These are phyloP conservation scores for Ascochyta fabae DNA, from an alignment of 2,329 filamentous ascomycete genomes.

Conservation along the genomic window DNA sequence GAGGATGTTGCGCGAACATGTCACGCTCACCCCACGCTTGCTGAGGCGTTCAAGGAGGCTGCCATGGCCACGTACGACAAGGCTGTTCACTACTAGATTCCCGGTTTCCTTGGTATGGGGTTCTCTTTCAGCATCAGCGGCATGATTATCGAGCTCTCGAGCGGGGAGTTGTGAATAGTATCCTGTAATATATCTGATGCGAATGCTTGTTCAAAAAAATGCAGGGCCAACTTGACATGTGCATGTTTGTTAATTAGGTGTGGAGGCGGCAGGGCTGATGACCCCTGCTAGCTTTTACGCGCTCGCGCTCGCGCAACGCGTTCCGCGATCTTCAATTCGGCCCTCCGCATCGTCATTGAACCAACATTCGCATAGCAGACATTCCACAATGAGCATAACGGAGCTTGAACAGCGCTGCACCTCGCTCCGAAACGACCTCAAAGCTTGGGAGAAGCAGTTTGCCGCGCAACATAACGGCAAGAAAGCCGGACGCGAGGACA, in stretches of 20 bases:
- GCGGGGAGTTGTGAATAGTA: conserved; percentile 51
- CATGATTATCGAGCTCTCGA: conserved; percentile 43
- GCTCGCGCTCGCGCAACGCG: conserved; percentile 30
- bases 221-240: conserved; percentile 9
- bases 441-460: conserved; percentile 76
- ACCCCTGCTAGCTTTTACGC: conserved; percentile 27
- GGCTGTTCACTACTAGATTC: conserved; percentile 84
- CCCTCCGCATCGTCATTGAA: conserved; percentile 19
- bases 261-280: conserved; percentile 28
- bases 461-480: conserved; percentile 66
- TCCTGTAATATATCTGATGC: conserved; percentile 49
- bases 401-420: conserved; percentile 71
- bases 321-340: conserved; percentile 35
- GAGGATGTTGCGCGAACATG: conserved; percentile 78
- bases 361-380: conserved; percentile 15
- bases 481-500: conserved; percentile 76
- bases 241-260: conserved; percentile 4
- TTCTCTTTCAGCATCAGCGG: conserved; percentile 44
- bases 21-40: conserved; percentile 94
- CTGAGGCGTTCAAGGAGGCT: conserved; percentile 99
- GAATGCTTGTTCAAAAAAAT: conserved; percentile 34
- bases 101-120: conserved; percentile 31
- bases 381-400: conserved; percentile 35
- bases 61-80: conserved; percentile 97
- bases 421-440: conserved; percentile 79